phyloP scores from a whole-genome alignment of 2,329 filamentous ascomycete genomes.

The Cryphonectria radicalis region DNA sequence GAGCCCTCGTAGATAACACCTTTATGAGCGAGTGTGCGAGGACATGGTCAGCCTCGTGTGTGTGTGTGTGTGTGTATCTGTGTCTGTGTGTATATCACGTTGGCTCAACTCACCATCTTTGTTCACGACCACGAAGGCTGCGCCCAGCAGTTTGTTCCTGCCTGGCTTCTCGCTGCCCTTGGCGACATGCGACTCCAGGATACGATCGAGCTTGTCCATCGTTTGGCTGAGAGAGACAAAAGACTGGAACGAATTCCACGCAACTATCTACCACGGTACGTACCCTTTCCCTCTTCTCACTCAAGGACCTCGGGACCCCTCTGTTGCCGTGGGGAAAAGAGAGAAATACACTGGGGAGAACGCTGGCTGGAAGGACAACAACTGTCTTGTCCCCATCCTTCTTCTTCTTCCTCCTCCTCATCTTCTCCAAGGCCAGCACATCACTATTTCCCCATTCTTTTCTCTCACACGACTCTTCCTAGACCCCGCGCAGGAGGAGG shows the following conservation, averaged over 20 bases:
- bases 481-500: neutral
- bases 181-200: constrained; percentile 38
- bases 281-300: neutral
- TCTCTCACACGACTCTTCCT: neutral
- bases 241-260: neutral
- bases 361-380: neutral
- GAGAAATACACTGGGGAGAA: neutral
- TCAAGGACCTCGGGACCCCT: no score
- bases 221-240: neutral
- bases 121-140: constrained; percentile 42
- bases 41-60: neutral
- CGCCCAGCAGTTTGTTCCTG: constrained; percentile 42
- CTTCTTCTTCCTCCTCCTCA: no score
- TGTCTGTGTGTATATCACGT: neutral
- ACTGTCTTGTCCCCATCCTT: neutral
- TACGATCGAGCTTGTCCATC: constrained; percentile 29
- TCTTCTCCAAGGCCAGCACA: neutral
- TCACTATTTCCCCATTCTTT: neutral
- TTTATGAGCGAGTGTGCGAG: constrained; percentile 20
- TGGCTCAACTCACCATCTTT: constrained; percentile 35
- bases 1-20: constrained; percentile 40
- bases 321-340: neutral
- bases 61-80: no score
- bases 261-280: neutral
- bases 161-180: constrained; percentile 35